Percentiles rank a stretch among this genome's conserved stretches.
phyloP scores from a whole-genome alignment of 768 basidiomycete species.

The Suillus bovinus region DNA sequence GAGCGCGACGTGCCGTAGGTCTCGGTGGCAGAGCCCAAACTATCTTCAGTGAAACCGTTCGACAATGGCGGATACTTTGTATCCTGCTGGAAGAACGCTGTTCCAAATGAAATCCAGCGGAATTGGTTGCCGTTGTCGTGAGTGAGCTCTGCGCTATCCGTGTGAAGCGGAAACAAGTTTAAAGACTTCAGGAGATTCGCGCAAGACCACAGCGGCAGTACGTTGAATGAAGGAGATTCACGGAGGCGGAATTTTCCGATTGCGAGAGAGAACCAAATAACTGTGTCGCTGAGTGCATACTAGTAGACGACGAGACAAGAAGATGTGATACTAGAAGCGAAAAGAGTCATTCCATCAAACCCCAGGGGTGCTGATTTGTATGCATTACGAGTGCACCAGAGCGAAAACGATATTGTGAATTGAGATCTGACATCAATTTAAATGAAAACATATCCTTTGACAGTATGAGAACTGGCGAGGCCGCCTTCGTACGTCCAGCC shows the following conservation, averaged over 20 bases:
- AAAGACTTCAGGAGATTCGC: background rate
- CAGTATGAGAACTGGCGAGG: background rate
- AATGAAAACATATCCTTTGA: slow-evolving; percentile 10
- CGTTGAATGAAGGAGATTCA: background rate
- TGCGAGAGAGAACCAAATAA: background rate
- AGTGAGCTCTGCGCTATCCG: slow-evolving; percentile 18
- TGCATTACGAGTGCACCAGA: background rate
- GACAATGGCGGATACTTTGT: slow-evolving; percentile 30
- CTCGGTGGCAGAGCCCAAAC: slow-evolving; percentile 32
- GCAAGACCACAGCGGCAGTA: background rate
- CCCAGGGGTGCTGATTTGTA: background rate
- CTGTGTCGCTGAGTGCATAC: background rate
- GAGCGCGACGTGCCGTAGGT: slow-evolving; percentile 34
- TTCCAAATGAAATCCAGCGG: slow-evolving; percentile 40
- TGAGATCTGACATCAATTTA: slow-evolving; percentile 8
- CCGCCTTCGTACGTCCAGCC: no score
- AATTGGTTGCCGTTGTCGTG: slow-evolving; percentile 39
- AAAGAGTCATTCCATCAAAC: no score
- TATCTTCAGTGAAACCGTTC: slow-evolving; percentile 38
- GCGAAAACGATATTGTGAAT: background rate
- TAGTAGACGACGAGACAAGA: background rate
- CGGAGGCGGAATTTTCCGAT: background rate
- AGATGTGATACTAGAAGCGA: no score
- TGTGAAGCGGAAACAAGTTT: background rate
- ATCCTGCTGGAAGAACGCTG: slow-evolving; percentile 31